phyloP scores from a whole-genome alignment of 2,329 filamentous ascomycete genomes.

The Neonectria sp. region DNA sequence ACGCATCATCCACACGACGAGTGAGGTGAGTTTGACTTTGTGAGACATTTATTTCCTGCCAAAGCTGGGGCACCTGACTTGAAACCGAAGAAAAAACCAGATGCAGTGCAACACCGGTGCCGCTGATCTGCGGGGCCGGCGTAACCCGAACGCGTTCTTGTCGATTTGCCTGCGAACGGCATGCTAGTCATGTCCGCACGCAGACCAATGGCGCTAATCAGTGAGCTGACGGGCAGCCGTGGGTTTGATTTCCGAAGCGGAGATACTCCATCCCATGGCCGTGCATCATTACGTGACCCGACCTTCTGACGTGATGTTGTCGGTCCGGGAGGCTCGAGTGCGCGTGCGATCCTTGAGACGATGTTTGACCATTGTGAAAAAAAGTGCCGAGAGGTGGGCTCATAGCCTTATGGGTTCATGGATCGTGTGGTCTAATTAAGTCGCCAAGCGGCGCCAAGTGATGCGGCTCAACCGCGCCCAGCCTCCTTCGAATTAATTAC shows the following conservation, averaged over 20 bases:
- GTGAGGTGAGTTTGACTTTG: conserved; percentile 4
- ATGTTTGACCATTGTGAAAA: too few species aligned
- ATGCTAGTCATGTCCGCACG: too few species aligned
- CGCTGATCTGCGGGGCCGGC: background rate
- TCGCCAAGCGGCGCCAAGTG: conserved; percentile 7
- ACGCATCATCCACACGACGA: background rate
- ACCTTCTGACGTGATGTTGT: background rate
- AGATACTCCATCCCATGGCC: background rate
- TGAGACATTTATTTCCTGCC: conserved; percentile 4
- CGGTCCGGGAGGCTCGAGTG: background rate
- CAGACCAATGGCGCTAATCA: too few species aligned
- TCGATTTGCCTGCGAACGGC: too few species aligned
- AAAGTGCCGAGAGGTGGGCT: conserved; percentile 3
- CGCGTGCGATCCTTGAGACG: background rate
- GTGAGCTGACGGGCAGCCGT: too few species aligned
- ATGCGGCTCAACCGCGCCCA: conserved; percentile 7
- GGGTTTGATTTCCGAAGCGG: background rate
- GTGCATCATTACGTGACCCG: background rate
- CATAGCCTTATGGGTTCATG: background rate
- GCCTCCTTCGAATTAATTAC: background rate
- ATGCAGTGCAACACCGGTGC: background rate
- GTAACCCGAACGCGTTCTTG: background rate
- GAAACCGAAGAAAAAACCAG: background rate
- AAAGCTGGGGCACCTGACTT: background rate
- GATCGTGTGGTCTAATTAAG: background rate